Conservation (phyloP, 176 grass and related monocot genomes). For the Aegilops sharonensis region DNA sequence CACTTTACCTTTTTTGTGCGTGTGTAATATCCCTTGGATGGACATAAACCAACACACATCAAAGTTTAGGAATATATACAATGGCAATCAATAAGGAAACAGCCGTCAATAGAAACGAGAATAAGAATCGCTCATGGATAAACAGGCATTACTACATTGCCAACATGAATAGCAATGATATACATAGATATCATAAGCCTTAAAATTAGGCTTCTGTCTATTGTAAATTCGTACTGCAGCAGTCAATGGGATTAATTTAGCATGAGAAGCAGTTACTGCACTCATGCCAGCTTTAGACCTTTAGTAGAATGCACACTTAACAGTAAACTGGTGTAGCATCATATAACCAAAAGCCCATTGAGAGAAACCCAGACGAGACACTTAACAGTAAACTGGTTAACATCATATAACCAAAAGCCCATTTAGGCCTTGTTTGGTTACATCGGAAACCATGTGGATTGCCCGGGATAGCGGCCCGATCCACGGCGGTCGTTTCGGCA, state of each 20-base stretch:
- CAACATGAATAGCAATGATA: slow-evolving; percentile 19
- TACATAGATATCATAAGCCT: not conserved
- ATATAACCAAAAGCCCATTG: not conserved
- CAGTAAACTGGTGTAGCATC: not conserved
- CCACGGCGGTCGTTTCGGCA: not conserved
- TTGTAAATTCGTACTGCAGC: slow-evolving; percentile 3
- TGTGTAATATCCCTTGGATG: not conserved
- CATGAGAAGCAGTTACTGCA: not conserved
- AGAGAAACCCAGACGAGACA: not conserved
- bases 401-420: not conserved
- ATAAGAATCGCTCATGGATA: slow-evolving; percentile 7
- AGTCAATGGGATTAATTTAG: slow-evolving; percentile 5
- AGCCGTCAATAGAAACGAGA: slow-evolving; percentile 3
- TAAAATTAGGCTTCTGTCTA: not conserved
- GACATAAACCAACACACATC: not conserved
- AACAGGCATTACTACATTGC: not conserved
- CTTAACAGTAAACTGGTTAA: not conserved
- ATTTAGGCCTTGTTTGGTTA: not conserved
- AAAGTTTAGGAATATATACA: slow-evolving; percentile 5
- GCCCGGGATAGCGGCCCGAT: not conserved
- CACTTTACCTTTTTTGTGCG: not conserved
- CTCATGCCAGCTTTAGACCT: not conserved
- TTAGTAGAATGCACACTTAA: slow-evolving; percentile 1
- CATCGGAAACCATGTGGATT: not conserved
- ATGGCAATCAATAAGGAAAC: not conserved